These are phyloP conservation scores for Aspergillus vadensis DNA, from an alignment of 2,329 filamentous ascomycete genomes.

Conservation along the genomic window DNA sequence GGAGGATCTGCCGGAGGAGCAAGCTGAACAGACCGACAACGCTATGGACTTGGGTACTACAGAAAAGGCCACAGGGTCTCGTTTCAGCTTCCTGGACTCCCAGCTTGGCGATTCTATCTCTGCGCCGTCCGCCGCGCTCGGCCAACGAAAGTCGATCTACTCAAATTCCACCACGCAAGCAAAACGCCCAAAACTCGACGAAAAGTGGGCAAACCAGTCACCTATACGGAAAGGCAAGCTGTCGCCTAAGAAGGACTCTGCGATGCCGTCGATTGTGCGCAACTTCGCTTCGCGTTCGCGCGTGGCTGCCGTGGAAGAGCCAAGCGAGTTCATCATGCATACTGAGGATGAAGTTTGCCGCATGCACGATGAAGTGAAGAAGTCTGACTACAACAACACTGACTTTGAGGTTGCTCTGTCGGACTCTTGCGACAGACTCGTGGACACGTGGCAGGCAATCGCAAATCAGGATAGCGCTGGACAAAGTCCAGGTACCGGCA, in stretches of 20 bases:
- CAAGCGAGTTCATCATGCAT: slow-evolving; percentile 69
- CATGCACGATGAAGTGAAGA: slow-evolving; percentile 57
- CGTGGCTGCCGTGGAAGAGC: slow-evolving; percentile 65
- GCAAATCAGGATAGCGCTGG: slow-evolving; percentile 46
- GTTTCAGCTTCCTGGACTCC: slow-evolving; percentile 37
- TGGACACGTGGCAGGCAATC: slow-evolving; percentile 36
- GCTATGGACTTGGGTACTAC: slow-evolving; percentile 31
- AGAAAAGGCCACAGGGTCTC: slow-evolving; percentile 18
- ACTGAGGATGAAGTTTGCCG: slow-evolving; percentile 71
- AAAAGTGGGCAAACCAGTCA: slow-evolving; percentile 39
- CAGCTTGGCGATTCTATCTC: slow-evolving; percentile 30
- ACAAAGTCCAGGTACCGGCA: slow-evolving; percentile 54
- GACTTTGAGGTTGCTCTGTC: slow-evolving; percentile 37
- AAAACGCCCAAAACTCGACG: slow-evolving; percentile 46
- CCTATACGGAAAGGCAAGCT: slow-evolving; percentile 38
- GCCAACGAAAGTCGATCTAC: slow-evolving; percentile 42
- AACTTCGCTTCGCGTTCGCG: slow-evolving; percentile 62
- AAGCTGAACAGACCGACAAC: slow-evolving; percentile 40
- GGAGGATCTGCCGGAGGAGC: slow-evolving; percentile 44
- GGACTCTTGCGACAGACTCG: slow-evolving; percentile 38
- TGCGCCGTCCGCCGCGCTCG: slow-evolving; percentile 17
- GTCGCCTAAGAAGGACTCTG: slow-evolving; percentile 56
- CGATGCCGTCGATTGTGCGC: slow-evolving; percentile 71
- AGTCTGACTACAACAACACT: slow-evolving; percentile 33
- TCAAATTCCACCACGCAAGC: slow-evolving; percentile 44